Conservation (phyloP, 2,329 filamentous ascomycete genomes). For the Alternaria brassicicola region DNA sequence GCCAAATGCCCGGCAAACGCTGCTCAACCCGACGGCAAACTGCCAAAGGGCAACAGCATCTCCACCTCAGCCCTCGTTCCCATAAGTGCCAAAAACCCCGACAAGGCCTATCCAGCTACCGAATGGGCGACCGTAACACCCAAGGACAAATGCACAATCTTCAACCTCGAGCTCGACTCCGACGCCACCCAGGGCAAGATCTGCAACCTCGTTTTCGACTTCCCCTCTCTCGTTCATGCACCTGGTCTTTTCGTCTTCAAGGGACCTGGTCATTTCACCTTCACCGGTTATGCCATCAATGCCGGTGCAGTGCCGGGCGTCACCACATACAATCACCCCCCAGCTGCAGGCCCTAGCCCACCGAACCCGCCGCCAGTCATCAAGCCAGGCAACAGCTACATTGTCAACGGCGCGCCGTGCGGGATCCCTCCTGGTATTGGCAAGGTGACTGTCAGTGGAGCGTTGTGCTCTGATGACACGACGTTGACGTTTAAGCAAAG, state of each 20-base stretch:
- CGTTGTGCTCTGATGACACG: constrained; percentile 32
- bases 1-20: constrained; percentile 22
- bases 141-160: constrained; percentile 39
- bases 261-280: constrained; percentile 31
- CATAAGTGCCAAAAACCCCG: constrained; percentile 28
- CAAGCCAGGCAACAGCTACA: constrained; percentile 31
- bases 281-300: constrained; percentile 31
- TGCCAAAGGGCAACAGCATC: constrained; percentile 27
- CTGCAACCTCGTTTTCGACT: constrained; percentile 41
- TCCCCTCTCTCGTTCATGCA: constrained; percentile 23
- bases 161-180: constrained; percentile 35
- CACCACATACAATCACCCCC: constrained; percentile 36
- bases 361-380: constrained; percentile 27
- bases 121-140: constrained; percentile 31
- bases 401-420: constrained; percentile 32
- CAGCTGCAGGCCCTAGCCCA: constrained; percentile 22
- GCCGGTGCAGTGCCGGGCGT: constrained; percentile 22
- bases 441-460: constrained; percentile 26
- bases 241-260: constrained; percentile 37
- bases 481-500: constrained; percentile 32
- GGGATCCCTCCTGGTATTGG: constrained; percentile 26
- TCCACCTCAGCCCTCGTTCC: constrained; percentile 27
- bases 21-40: constrained; percentile 28
- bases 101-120: constrained; percentile 23
- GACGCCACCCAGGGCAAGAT: constrained; percentile 31